These are phyloP conservation scores for Hordeum pubiflorum DNA, from an alignment of 202 grass and related monocot species.

Conservation along the genomic window DNA sequence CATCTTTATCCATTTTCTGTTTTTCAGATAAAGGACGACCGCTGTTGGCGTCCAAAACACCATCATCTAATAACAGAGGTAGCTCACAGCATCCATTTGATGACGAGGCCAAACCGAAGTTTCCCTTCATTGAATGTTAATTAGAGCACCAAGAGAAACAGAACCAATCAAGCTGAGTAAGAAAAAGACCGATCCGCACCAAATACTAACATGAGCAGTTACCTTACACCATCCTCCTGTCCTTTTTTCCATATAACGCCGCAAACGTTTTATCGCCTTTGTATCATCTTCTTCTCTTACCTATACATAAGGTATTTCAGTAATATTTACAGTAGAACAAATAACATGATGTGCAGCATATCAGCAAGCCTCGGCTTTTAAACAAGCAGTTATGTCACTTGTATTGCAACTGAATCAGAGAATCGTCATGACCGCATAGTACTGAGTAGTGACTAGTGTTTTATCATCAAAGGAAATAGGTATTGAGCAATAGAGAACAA, in stretches of 20 bases:
- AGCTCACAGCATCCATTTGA: slow-evolving; percentile 33
- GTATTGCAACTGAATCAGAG: neutral
- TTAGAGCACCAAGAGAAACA: slow-evolving; percentile 8
- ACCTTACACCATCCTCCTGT: slow-evolving; percentile 38
- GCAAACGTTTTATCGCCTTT: slow-evolving; percentile 56
- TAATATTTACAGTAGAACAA: neutral
- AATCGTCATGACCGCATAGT: neutral
- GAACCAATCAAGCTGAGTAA: neutral
- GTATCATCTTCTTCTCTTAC: slow-evolving; percentile 84
- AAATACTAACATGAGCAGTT: slow-evolving; percentile 30
- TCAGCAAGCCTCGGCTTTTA: neutral
- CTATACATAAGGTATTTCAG: slow-evolving; percentile 34
- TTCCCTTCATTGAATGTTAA: slow-evolving; percentile 34
- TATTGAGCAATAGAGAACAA: neutral
- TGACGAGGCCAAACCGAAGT: slow-evolving; percentile 30
- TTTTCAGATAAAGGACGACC: slow-evolving; percentile 24
- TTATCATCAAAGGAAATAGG: neutral
- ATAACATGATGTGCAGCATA: neutral
- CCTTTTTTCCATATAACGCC: slow-evolving; percentile 53
- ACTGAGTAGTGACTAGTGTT: neutral
- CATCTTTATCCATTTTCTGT: slow-evolving; percentile 27
- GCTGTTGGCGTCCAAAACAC: slow-evolving; percentile 21
- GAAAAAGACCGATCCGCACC: neutral
- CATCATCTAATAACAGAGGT: slow-evolving; percentile 26
- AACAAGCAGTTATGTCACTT: neutral